phyloP scores from a whole-genome alignment of 345 rosid species.

The Aurinia saxatilis region DNA sequence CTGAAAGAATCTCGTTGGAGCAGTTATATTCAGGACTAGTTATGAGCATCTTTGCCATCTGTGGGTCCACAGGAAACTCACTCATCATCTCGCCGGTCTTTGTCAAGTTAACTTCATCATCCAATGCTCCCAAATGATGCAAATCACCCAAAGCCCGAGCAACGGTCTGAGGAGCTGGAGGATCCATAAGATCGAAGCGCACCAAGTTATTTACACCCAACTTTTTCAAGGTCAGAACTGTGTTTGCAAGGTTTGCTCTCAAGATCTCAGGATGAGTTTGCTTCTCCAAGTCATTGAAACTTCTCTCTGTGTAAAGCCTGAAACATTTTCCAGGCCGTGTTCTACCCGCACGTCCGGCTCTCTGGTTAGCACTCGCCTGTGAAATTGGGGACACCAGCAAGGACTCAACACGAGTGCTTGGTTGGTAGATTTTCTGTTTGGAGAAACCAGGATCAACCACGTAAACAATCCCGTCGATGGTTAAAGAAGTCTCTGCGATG shows the following conservation, averaged over 20 bases:
- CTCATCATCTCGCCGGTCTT: constrained; percentile 81
- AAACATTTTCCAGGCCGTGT: constrained; percentile 86
- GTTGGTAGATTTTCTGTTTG: constrained; percentile 73
- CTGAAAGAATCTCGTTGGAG: constrained; percentile 73
- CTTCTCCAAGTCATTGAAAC: constrained; percentile 69
- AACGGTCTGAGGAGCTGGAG: constrained; percentile 79
- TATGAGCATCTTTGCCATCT: constrained; percentile 81
- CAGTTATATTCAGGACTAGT: constrained; percentile 76
- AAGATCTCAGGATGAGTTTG: constrained; percentile 81
- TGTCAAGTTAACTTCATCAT: constrained; percentile 75
- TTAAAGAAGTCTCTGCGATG: constrained; percentile 85
- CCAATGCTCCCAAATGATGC: constrained; percentile 74
- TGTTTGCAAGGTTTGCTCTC: constrained; percentile 73
- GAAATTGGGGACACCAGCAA: constrained; percentile 78
- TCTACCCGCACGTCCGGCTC: constrained; percentile 88
- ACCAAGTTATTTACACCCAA: constrained; percentile 70
- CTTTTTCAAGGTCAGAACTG: constrained; percentile 74
- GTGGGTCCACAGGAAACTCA: constrained; percentile 82
- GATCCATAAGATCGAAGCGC: constrained; percentile 83
- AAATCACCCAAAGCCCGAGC: constrained; percentile 75
- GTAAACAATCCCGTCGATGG: constrained; percentile 78
- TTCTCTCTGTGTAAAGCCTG: constrained; percentile 66
- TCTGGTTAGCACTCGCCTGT: constrained; percentile 84
- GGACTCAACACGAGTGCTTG: constrained; percentile 70
- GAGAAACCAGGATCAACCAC: constrained; percentile 85